Evolutionary conservation across 345 rosid genomes (phyloP).

Genomic region (Firmiana major): DNA sequence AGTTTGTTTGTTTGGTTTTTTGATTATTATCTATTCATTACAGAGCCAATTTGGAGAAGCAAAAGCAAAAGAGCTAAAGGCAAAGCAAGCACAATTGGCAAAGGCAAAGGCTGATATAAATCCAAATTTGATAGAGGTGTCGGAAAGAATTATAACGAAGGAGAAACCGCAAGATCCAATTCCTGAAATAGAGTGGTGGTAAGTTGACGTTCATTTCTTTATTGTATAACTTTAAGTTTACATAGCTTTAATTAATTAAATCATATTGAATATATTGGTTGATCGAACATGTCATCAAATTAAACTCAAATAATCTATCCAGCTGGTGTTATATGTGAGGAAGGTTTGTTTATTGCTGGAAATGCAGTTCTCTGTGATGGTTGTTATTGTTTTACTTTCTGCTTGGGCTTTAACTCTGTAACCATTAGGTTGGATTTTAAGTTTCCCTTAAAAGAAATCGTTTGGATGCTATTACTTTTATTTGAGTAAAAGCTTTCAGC

Average conservation of each 20-base stretch:
- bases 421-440: not conserved
- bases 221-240: not conserved
- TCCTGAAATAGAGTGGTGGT: slow-evolving; percentile 99
- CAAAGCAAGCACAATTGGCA: slow-evolving; percentile 86
- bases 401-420: not conserved
- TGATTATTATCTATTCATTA: slow-evolving; percentile 9
- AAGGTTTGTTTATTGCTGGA: not conserved
- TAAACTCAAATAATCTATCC: too few species aligned
- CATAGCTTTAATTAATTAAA: not conserved
- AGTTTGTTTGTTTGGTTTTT: slow-evolving; percentile 15
- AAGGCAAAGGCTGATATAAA: slow-evolving; percentile 87
- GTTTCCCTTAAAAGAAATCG: not conserved
- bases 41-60: slow-evolving; percentile 98
- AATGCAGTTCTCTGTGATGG: not conserved
- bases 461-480: not conserved
- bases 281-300: not conserved
- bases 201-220: slow-evolving; percentile 26
- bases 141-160: slow-evolving; percentile 66
- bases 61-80: slow-evolving; percentile 80
- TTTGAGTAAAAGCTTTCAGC: not conserved
- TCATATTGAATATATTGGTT: not conserved
- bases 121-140: slow-evolving; percentile 92
- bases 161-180: slow-evolving; percentile 75
- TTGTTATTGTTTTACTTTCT: not conserved
- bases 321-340: not conserved